These are phyloP conservation scores for Cystobasidium sp. DNA, from an alignment of 1,284 basidiomycete species.

Conservation along the genomic window DNA sequence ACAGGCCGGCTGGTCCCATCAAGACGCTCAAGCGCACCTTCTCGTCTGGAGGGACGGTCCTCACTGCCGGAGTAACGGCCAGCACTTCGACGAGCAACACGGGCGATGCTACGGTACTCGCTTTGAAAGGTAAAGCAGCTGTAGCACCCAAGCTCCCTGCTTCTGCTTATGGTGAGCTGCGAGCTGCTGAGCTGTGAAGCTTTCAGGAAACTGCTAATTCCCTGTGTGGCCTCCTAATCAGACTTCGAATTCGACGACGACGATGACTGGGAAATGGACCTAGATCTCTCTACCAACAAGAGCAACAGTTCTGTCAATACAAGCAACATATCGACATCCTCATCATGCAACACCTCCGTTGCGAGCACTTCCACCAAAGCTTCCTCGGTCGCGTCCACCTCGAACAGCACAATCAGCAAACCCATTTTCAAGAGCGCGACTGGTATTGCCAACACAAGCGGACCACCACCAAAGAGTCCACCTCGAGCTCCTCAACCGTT, in stretches of 20 bases:
- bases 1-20: conserved; percentile 19
- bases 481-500: conserved; percentile 30
- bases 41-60: conserved; percentile 32
- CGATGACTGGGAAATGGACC: conserved; percentile 28
- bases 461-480: conserved; percentile 10
- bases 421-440: conserved; percentile 15
- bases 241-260: conserved; percentile 42
- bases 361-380: neutral
- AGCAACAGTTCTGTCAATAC: neutral
- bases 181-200: neutral
- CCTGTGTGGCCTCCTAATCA: neutral
- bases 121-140: neutral
- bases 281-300: conserved; percentile 22
- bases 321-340: neutral
- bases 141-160: conserved; percentile 29
- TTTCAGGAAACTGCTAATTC: neutral
- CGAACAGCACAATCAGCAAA: conserved; percentile 18
- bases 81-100: neutral
- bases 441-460: conserved; percentile 10
- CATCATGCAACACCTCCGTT: conserved; percentile 6
- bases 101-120: neutral
- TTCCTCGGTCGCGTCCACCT: conserved; percentile 22
- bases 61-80: conserved; percentile 9
- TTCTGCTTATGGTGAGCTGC: conserved; percentile 34
- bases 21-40: conserved; percentile 40